Conservation (phyloP, 2,329 filamentous ascomycete species). For the Fusarium liriodendri region DNA sequence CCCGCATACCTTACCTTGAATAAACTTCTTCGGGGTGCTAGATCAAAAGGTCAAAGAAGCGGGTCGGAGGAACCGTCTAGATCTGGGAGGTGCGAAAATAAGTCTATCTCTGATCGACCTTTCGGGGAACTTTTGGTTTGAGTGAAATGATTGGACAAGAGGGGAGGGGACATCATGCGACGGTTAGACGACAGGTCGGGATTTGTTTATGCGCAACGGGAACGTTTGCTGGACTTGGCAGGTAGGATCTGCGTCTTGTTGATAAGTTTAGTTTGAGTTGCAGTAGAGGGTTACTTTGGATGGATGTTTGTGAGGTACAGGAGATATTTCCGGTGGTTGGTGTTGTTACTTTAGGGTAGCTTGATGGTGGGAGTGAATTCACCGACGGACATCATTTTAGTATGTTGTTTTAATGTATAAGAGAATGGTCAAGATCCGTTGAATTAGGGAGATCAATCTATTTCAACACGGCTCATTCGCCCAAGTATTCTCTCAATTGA, state of each 20-base stretch:
- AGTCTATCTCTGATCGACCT: constrained; percentile 4
- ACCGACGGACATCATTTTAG: neutral
- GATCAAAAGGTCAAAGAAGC: neutral
- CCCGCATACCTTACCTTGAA: neutral
- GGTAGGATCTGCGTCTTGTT: neutral
- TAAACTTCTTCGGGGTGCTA: neutral
- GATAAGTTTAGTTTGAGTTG: neutral
- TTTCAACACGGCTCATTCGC: neutral
- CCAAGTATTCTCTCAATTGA: neutral
- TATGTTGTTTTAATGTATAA: neutral
- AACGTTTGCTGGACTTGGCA: neutral
- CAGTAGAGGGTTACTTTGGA: neutral
- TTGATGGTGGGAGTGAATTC: neutral
- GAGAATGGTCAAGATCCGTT: neutral
- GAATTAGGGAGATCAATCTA: neutral
- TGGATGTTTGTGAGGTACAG: neutral
- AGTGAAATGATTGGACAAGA: constrained; percentile 17
- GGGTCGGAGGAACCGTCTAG: constrained; percentile 10
- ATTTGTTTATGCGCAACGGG: neutral
- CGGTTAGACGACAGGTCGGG: neutral
- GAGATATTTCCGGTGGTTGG: neutral
- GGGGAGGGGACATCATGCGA: constrained; percentile 15
- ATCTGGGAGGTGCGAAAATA: constrained; percentile 28
- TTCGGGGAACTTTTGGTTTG: constrained; percentile 1
- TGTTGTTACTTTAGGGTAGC: neutral